These are phyloP conservation scores for Jamesozyma lodderae DNA, from an alignment of 805 yeast species.

Conservation along the genomic window DNA sequence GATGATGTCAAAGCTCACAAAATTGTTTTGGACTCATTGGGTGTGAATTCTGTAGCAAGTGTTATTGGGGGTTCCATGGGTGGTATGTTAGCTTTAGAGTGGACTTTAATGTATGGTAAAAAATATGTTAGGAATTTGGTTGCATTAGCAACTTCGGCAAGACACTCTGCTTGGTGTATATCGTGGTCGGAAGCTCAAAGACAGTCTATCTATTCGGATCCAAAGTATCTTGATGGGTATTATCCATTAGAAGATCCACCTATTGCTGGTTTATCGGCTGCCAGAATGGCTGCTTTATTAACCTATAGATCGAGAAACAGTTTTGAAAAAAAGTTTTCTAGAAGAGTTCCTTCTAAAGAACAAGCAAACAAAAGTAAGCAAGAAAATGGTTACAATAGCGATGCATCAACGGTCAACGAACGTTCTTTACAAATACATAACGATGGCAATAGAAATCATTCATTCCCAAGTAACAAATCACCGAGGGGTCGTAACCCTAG, in stretches of 20 bases:
- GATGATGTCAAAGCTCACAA: conserved; percentile 82
- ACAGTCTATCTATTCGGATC: conserved; percentile 92
- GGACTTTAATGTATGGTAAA: conserved; percentile 53
- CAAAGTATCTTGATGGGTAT: conserved; percentile 85
- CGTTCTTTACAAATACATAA: conserved; percentile 82
- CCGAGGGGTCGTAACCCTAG: conserved; percentile 1
- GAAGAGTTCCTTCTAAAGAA: conserved; percentile 49
- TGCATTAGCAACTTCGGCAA: conserved; percentile 87
- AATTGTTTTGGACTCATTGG: conserved; percentile 66
- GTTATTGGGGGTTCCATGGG: conserved; percentile 99
- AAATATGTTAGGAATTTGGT: conserved; percentile 63
- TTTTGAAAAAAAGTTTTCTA: conserved; percentile 86
- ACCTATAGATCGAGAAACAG: conserved; percentile 90
- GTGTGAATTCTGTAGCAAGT: conserved; percentile 70
- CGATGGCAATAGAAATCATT: conserved; percentile 52
- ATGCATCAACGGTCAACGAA: conserved; percentile 45
- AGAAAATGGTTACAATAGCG: not conserved
- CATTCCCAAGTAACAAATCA: not conserved
- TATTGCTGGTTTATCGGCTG: conserved; percentile 80
- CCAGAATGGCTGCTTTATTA: conserved; percentile 91
- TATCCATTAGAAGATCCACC: conserved; percentile 76
- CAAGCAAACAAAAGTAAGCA: conserved; percentile 25
- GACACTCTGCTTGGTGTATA: conserved; percentile 97
- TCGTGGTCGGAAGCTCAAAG: conserved; percentile 99
- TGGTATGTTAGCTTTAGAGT: conserved; percentile 91